Conservation (phyloP, 2,329 filamentous ascomycete species). For the Pezicula neosporulosa region DNA sequence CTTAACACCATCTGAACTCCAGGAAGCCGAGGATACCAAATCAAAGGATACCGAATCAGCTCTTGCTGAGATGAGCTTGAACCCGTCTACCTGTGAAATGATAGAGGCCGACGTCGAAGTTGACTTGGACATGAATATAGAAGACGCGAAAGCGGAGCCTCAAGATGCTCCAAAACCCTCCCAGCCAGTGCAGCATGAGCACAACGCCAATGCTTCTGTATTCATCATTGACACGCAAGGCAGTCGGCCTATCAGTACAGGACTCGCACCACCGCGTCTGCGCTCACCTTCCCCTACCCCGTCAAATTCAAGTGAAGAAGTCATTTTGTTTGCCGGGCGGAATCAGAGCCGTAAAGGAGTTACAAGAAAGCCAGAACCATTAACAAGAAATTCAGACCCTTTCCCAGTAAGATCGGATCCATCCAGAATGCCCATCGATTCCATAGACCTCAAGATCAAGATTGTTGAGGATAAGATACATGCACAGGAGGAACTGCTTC, state of each 20-base stretch:
- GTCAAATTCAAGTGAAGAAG: slow-evolving; percentile 67
- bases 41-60: slow-evolving; percentile 11
- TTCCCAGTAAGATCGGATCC: slow-evolving; percentile 1
- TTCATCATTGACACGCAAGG: slow-evolving; percentile 35
- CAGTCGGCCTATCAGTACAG: slow-evolving; percentile 23
- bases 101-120: slow-evolving; percentile 1
- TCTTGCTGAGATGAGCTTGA: slow-evolving; percentile 20
- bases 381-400: too few relatives aligned
- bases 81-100: slow-evolving; percentile 2
- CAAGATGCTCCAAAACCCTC: neutral
- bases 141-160: slow-evolving; percentile 2
- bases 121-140: neutral
- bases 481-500: slow-evolving; percentile 18
- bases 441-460: slow-evolving; percentile 23
- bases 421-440: slow-evolving; percentile 1
- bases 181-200: slow-evolving; percentile 1
- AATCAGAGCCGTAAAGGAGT: slow-evolving; percentile 2
- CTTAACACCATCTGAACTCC: slow-evolving; percentile 29
- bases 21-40: slow-evolving; percentile 21
- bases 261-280: slow-evolving; percentile 25
- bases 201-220: slow-evolving; percentile 4
- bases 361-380: neutral
- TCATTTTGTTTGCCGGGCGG: slow-evolving; percentile 65
- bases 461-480: slow-evolving; percentile 25
- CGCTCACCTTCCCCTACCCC: slow-evolving; percentile 31